Base-by-base conservation (phyloP, 1,284 basidiomycete genomes). In the Ganoderma multipileum region DNA sequence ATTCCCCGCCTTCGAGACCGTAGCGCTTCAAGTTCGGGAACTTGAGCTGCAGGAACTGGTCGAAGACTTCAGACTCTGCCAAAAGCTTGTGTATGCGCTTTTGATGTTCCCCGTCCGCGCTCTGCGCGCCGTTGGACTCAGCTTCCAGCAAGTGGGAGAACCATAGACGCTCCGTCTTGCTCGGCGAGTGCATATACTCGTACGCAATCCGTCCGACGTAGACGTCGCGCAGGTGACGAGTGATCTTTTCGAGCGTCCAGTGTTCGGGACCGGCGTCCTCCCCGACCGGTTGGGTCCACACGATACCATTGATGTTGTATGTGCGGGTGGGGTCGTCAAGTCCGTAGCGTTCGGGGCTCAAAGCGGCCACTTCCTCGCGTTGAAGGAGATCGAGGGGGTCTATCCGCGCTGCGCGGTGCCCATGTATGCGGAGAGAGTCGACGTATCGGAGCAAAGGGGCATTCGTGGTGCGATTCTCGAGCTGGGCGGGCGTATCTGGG, bases 141-240 rank as follows among this genome's bases (percentile, higher is more conserved):
- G 89, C 90, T 79, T 97, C 95, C 14, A 97, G 84, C 20, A 94
- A 83, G 75, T 93, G 91, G 1, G 93, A 91, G 80, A 96, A 95
- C 94, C 94, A 96, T 8, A 93, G 83, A 0, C 93, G 85, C 79
- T 95, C 93, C 0, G 88, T 90, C 81, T 94, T 94, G 62, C 86
- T 89, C 0, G 91, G 91, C 9, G 92, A 91, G 78, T 95, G 92
- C 92, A 94, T 95, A 75, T 92, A 96, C 85, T 97, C 95, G 77
- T 95, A 95, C 1, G 93, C 95, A 73, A 97, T 92, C 33, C 88
- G 87, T 4, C 91, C 93, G 39, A 94, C 92, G 76, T 97, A 96
- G 1, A 93, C 86, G 0, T 83, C 79, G 67, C 90, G 87, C 20
- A 97, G 83, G 79, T 94, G 91, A 39, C 84, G 78, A 8, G 85